Evolutionary conservation across 192 early-diverging fungal species (phyloP).

Genomic region (Coemansia sp.): DNA sequence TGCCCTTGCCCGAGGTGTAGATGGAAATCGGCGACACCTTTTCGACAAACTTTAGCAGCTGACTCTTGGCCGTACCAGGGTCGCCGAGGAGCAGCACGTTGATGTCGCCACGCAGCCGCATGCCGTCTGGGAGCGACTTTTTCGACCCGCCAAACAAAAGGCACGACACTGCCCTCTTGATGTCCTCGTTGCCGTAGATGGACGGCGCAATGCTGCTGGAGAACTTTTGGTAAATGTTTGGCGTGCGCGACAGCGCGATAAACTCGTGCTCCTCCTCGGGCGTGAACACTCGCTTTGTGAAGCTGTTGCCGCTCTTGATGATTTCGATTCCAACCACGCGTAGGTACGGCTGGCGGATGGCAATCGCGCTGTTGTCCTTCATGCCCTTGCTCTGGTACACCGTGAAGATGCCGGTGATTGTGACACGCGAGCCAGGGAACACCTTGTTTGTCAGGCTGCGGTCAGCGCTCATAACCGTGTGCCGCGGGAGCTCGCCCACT

Average conservation of each 20-base stretch:
- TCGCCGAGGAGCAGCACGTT: slow-evolving; percentile 97
- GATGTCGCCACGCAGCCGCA: slow-evolving; percentile 97
- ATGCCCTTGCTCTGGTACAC: slow-evolving; percentile 79
- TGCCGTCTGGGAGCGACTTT: slow-evolving; percentile 94
- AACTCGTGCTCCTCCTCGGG: slow-evolving; percentile 94
- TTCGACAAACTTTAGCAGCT: slow-evolving; percentile 98
- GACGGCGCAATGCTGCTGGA: slow-evolving; percentile 93
- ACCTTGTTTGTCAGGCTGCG: slow-evolving; percentile 82
- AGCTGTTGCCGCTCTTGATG: slow-evolving; percentile 71
- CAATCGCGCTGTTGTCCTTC: slow-evolving; percentile 78
- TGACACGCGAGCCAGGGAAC: slow-evolving; percentile 92
- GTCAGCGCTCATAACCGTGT: slow-evolving; percentile 89
- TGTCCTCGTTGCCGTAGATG: slow-evolving; percentile 96
- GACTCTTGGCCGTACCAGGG: slow-evolving; percentile 98
- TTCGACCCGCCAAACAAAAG: slow-evolving; percentile 96
- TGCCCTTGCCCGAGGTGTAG: slow-evolving; percentile 99
- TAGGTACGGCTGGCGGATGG: slow-evolving; percentile 91
- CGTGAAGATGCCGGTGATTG: slow-evolving; percentile 93
- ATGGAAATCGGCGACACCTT: slow-evolving; percentile 97
- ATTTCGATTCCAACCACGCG: slow-evolving; percentile 91
- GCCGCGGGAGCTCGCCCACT: slow-evolving; percentile 96
- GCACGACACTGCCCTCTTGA: slow-evolving; percentile 95
- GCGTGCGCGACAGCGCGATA: slow-evolving; percentile 80
- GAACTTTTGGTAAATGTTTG: slow-evolving; percentile 90
- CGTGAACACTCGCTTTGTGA: slow-evolving; percentile 72